Conservation (phyloP, 2,329 filamentous ascomycete genomes). For the Cadophora gregata region DNA sequence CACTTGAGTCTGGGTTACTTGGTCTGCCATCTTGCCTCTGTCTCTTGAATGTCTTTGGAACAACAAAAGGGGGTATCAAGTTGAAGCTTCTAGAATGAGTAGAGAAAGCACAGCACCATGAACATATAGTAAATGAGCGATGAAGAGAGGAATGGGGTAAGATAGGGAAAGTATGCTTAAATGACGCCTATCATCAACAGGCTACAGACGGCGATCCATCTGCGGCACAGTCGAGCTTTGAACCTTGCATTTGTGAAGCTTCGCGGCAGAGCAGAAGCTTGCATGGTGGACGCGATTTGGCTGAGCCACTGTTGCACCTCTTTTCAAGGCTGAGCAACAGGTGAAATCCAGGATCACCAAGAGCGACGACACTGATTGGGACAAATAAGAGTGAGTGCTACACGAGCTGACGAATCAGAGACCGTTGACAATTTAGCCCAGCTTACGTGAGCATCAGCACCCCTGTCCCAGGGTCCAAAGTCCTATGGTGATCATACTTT, state of each 20-base stretch:
- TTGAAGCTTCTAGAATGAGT: not conserved
- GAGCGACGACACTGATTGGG: no score
- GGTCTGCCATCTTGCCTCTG: not conserved
- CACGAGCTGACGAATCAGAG: not conserved
- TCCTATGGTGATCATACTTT: not conserved
- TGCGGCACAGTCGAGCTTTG: conserved; percentile 5
- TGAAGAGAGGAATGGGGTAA: not conserved
- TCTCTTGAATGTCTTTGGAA: not conserved
- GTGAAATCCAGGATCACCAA: not conserved
- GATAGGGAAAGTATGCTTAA: not conserved
- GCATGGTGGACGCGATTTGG: not conserved
- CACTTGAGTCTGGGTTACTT: not conserved
- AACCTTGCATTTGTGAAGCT: not conserved
- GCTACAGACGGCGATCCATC: not conserved
- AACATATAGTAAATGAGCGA: not conserved
- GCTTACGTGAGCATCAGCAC: not conserved
- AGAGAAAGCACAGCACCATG: not conserved
- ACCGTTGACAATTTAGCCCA: not conserved
- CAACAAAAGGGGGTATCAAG: not conserved
- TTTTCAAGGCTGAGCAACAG: not conserved
- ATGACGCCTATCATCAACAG: not conserved
- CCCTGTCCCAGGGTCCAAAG: no score
- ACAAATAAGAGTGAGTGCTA: not conserved
- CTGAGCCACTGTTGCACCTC: not conserved
- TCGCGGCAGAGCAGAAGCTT: not conserved